These are phyloP conservation scores for Echinochloa phyllopogon DNA, from an alignment of 176 grass and related monocot genomes.

Conservation along the genomic window DNA sequence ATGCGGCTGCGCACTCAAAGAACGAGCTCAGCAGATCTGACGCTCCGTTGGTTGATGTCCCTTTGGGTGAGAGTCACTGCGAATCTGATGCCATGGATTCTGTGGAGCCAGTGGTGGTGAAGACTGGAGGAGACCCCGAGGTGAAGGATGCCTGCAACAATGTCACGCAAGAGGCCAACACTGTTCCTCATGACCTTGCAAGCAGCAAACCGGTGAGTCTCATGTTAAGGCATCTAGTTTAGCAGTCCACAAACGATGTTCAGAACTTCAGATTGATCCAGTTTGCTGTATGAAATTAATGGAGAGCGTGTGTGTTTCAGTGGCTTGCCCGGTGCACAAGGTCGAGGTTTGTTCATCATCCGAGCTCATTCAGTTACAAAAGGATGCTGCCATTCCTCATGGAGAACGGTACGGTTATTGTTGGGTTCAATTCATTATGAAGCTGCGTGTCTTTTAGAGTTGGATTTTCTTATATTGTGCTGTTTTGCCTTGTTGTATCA, in stretches of 20 bases:
- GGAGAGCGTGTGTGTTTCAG: slow-evolving; percentile 49
- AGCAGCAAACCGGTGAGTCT: slow-evolving; percentile 43
- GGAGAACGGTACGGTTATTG: slow-evolving; percentile 60
- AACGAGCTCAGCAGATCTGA: slow-evolving; percentile 7
- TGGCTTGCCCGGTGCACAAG: slow-evolving; percentile 44
- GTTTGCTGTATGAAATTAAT: neutral
- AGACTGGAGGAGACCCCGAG: neutral
- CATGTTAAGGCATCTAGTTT: neutral
- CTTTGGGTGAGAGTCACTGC: neutral
- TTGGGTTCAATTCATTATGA: neutral
- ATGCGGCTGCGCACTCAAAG: neutral
- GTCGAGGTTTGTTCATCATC: slow-evolving; percentile 62
- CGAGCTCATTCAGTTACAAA: slow-evolving; percentile 83
- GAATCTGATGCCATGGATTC: neutral
- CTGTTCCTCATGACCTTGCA: neutral
- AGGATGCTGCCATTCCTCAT: slow-evolving; percentile 87
- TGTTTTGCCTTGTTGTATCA: slow-evolving; percentile 41
- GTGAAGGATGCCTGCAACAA: slow-evolving; percentile 15
- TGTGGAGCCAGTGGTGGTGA: neutral
- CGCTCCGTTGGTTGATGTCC: neutral
- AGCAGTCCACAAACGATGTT: neutral
- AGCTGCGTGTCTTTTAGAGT: neutral
- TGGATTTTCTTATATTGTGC: slow-evolving; percentile 36
- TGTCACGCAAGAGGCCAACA: slow-evolving; percentile 8
- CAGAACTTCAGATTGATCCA: neutral